Evolutionary conservation across 2,329 filamentous ascomycete genomes (phyloP).

Genomic region (Diaporthe longicolla): DNA sequence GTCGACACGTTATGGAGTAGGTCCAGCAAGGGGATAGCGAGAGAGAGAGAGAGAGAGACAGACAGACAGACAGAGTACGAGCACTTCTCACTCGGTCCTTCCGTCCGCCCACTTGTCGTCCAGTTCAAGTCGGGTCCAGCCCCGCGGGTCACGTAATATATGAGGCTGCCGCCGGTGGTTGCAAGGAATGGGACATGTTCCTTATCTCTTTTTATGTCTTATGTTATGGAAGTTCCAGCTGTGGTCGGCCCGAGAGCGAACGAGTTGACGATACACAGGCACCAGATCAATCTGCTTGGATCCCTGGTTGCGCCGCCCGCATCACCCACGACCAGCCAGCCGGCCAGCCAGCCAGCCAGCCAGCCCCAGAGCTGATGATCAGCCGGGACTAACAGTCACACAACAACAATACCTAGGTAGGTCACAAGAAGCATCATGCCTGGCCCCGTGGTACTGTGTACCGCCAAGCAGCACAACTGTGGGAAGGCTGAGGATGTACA

Average conservation of each 20-base stretch:
- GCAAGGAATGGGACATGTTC: slow-evolving; percentile 22
- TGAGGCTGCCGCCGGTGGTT: neutral
- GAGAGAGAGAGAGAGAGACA: too few species aligned
- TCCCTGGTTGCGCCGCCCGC: neutral
- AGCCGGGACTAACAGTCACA: slow-evolving; percentile 17
- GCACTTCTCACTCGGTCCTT: neutral
- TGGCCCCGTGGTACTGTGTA: neutral
- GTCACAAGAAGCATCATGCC: neutral
- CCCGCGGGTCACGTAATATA: slow-evolving; percentile 16
- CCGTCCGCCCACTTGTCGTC: neutral
- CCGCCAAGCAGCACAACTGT: neutral
- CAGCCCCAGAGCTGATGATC: neutral
- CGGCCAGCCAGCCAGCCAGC: neutral
- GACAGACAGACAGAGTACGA: neutral
- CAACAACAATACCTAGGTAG: neutral
- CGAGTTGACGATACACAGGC: neutral
- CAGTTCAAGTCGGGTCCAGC: neutral
- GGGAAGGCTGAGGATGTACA: slow-evolving; percentile 26
- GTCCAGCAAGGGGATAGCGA: neutral
- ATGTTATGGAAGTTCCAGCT: slow-evolving; percentile 4
- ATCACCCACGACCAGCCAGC: slow-evolving; percentile 1
- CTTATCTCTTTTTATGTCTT: slow-evolving; percentile 32
- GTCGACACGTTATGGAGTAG: neutral
- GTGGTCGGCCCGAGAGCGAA: slow-evolving; percentile 2
- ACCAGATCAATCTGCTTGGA: neutral